A percentile compares a stretch with the other conserved stretches of the same genome.
Conservation (phyloP, 1,139 yeast genomes). For the Zygosaccharomyces pseudobailii region DNA sequence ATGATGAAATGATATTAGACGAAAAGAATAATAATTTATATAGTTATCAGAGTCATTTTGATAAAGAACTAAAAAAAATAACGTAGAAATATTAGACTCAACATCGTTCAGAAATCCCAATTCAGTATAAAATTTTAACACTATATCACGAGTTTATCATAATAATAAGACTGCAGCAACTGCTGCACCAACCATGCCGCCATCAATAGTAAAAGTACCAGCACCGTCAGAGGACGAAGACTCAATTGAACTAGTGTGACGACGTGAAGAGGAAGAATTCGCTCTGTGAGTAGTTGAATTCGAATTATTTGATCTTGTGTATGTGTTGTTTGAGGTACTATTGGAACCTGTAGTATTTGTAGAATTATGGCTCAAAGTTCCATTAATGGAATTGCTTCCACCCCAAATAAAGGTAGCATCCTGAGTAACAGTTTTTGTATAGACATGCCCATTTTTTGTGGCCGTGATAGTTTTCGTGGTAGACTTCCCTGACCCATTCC, state of each 20-base stretch:
- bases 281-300: no score
- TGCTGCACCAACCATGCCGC: not conserved
- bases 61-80: no score
- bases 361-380: no score
- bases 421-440: constrained; percentile 8
- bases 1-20: no score
- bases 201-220: not conserved
- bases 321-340: not conserved
- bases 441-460: constrained; percentile 11
- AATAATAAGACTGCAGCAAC: not conserved
- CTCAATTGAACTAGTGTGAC: not conserved
- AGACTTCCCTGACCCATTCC: no score
- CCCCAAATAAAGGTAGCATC: constrained; percentile 7
- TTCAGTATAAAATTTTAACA: no score
- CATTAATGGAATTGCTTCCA: not conserved
- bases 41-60: no score
- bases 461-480: constrained; percentile 3
- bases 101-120: no score
- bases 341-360: not conserved
- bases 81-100: no score
- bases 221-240: not conserved
- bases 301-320: no score
- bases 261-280: no score
- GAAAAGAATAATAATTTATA: no score
- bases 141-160: not conserved